Evolutionary conservation across 805 yeast species (phyloP), one percentile per base, ranked within the genome.

Genomic region (Monosporozyma solicola): DNA sequence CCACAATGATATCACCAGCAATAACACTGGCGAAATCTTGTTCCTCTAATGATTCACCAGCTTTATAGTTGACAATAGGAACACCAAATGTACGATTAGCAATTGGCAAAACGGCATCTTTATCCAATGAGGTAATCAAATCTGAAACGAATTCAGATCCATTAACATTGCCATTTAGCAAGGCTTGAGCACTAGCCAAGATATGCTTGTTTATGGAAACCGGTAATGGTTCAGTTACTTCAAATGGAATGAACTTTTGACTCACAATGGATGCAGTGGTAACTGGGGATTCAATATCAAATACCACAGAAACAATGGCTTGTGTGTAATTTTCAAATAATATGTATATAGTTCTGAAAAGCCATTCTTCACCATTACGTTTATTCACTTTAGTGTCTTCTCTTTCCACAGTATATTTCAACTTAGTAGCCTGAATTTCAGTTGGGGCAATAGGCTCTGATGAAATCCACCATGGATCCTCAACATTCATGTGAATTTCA

Each of bases 1-100:
- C 78, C 50, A 89, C 86, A 44, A 89, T 69, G 9, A 92, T 75
- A 67, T 94, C 98, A 55, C 99, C 99, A 0, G 95, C 84, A 48
- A 79, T 75, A 52, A 90, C 78, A 43, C 82, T 85, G 52, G 81
- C 89, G 32, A 70, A 61, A 58, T 78, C 82, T 15, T 75, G 69
- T 9, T n/a, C 45, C 6, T 81, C 77, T 6, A 74, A 72, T 2
- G 73, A 61, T 54, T 72, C 74, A 54, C 74, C 76, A 16, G 67
- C 60, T 83, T 90, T 55, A 85, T 75, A 24, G 79, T 75, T n/a
- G 78, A 66, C 53, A 15, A 69, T 47, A 13, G 65, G 55, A 2
- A 60, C 84, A 41, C 98, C 98, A 65, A 73, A 87, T 0, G 87
- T 77, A 59, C 85, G 81, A 39, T 70, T 66, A 0, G 89, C 95